Percentiles rank a stretch among this genome's conserved stretches.
Evolutionary conservation across 305 asterid genomes (phyloP).

Genomic region (Ajuga reptans): DNA sequence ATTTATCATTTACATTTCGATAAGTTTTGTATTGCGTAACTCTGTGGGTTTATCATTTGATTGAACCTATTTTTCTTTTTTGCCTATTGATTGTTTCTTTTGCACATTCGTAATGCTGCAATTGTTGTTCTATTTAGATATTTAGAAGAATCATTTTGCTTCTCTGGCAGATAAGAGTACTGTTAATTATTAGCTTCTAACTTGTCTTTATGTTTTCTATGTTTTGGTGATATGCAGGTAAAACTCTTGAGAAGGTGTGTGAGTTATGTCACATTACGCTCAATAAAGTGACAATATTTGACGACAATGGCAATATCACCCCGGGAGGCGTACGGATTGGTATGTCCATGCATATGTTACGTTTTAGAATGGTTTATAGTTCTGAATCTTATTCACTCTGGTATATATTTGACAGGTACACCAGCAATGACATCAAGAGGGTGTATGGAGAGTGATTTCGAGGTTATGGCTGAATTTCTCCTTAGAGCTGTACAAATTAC

Average conservation of each 20-base stretch:
- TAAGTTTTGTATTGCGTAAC: background rate
- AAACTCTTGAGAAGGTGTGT: slow-evolving; percentile 74
- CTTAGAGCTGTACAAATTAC: slow-evolving; percentile 76
- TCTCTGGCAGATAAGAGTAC: background rate
- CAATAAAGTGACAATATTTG: slow-evolving; percentile 71
- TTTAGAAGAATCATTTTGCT: background rate
- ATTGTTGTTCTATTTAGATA: background rate
- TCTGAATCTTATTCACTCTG: background rate
- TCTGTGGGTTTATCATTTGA: background rate
- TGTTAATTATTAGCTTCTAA: background rate
- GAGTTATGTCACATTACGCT: slow-evolving; percentile 83
- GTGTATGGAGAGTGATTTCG: slow-evolving; percentile 82
- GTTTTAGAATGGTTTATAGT: background rate
- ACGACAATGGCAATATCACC: slow-evolving; percentile 74
- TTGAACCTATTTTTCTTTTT: background rate
- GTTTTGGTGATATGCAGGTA: slow-evolving; percentile 42
- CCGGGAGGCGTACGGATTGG: slow-evolving; percentile 92
- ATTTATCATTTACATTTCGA: background rate
- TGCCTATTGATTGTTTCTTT: background rate
- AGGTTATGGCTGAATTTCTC: slow-evolving; percentile 73
- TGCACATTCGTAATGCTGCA: too few species aligned
- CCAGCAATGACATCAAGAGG: slow-evolving; percentile 99
- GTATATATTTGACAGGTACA: slow-evolving; percentile 48
- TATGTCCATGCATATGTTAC: slow-evolving; percentile 24
- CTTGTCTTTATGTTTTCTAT: slow-evolving; percentile 6